These are phyloP conservation scores for Grosmannia serpens DNA, from an alignment of 2,329 filamentous ascomycete genomes.

Conservation along the genomic window DNA sequence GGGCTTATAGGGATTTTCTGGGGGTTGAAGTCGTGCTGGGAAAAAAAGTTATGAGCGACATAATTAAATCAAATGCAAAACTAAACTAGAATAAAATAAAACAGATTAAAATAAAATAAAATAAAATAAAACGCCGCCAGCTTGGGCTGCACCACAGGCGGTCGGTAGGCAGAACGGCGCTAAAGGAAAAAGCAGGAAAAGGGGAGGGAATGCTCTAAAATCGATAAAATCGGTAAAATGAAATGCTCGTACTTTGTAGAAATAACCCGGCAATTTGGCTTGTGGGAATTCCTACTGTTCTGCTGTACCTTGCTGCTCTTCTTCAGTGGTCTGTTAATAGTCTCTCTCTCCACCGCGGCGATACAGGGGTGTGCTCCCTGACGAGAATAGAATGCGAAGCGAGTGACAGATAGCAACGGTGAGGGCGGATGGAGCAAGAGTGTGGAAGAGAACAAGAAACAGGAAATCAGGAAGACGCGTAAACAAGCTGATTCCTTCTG, in stretches of 20 bases:
- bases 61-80: background rate
- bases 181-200: slow-evolving; percentile 5
- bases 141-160: background rate
- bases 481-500: too few species aligned
- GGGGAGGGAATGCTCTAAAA: background rate
- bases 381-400: too few species aligned
- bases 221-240: background rate
- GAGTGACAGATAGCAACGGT: too few species aligned
- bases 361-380: too few species aligned
- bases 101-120: background rate
- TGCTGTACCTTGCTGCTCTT: too few species aligned
- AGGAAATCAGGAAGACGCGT: background rate
- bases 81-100: background rate
- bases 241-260: background rate
- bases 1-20: slow-evolving; percentile 9
- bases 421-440: background rate
- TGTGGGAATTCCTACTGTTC: too few species aligned
- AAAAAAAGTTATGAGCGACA: slow-evolving; percentile 1
- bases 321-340: too few species aligned
- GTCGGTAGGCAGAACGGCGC: slow-evolving; percentile 2
- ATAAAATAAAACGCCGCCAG: background rate
- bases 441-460: background rate
- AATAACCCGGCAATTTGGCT: background rate
- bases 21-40: background rate
- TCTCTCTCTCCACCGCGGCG: too few species aligned